A percentile compares a stretch with the other conserved stretches of the same genome.
Conservation (phyloP, 2,329 filamentous ascomycete genomes). For the Fusarium compactum region DNA sequence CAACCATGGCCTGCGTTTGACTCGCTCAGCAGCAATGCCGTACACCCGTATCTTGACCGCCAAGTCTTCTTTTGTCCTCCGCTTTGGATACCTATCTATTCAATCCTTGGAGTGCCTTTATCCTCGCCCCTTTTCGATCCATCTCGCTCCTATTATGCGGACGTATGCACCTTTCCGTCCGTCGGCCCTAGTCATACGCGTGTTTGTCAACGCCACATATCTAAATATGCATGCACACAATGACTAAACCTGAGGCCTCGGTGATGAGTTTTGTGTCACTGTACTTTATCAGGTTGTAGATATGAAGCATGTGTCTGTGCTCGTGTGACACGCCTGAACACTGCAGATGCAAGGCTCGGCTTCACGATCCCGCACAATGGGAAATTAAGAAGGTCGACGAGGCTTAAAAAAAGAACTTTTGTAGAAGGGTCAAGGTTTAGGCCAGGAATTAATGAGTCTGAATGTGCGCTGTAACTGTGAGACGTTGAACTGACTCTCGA, state of each 20-base stretch:
- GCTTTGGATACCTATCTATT: not conserved
- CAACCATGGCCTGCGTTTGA: slow-evolving; percentile 18
- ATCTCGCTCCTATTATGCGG: not conserved
- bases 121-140: not conserved
- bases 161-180: slow-evolving; percentile 25
- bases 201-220: slow-evolving; percentile 17
- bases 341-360: not conserved
- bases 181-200: slow-evolving; percentile 7
- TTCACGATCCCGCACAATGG: slow-evolving; percentile 11
- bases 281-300: slow-evolving; percentile 12
- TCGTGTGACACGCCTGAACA: slow-evolving; percentile 17
- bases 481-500: slow-evolving; percentile 28
- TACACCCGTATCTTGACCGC: slow-evolving; percentile 27
- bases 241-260: not conserved
- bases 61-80: not conserved
- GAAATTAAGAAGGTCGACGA: not conserved
- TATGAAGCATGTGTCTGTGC: slow-evolving; percentile 31
- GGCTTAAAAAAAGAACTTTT: slow-evolving; percentile 10
- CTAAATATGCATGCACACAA: not conserved
- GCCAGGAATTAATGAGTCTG: not conserved
- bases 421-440: not conserved
- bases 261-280: slow-evolving; percentile 4
- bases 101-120: not conserved
- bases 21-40: slow-evolving; percentile 29
- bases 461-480: slow-evolving; percentile 18